These are phyloP conservation scores for Candida sp. DNA, from an alignment of 1,139 yeast genomes.

Conservation along the genomic window DNA sequence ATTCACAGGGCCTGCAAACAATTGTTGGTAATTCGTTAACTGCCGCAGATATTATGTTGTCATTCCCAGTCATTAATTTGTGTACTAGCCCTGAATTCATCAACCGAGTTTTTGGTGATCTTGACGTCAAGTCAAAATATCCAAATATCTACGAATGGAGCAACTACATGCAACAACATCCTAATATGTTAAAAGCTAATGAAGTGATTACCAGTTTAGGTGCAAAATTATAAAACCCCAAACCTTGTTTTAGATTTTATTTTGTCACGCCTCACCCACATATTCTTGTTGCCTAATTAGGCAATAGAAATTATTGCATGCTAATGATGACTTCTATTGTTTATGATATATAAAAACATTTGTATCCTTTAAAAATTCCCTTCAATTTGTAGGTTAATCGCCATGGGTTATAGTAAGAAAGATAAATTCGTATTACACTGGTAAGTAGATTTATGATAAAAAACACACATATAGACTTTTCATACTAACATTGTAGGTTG, in stretches of 20 bases:
- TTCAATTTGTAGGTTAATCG: too few relatives aligned
- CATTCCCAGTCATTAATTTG: constrained; percentile 29
- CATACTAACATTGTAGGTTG: constrained; percentile 25
- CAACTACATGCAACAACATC: constrained; percentile 14
- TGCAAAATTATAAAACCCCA: constrained; percentile 1
- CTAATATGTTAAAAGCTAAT: constrained; percentile 18
- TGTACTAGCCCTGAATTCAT: constrained; percentile 14
- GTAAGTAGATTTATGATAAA: constrained; percentile 15
- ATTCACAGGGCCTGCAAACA: constrained; percentile 19
- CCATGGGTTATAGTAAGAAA: constrained; percentile 1
- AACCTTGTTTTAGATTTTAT: too few relatives aligned
- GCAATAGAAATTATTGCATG: constrained; percentile 6
- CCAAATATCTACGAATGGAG: constrained; percentile 27
- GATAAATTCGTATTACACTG: constrained; percentile 29
- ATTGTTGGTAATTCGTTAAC: constrained; percentile 37
- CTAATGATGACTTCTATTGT: background rate
- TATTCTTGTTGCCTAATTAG: constrained; percentile 9
- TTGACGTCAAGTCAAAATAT: constrained; percentile 7
- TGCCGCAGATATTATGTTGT: constrained; percentile 37
- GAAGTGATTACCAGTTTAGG: constrained; percentile 9
- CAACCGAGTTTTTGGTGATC: constrained; percentile 4
- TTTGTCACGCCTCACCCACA: background rate
- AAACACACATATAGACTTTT: background rate
- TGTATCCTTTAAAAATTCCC: background rate
- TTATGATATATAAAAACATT: background rate